These are phyloP conservation scores for Daldinia grandis DNA, from an alignment of 495 filamentous ascomycete species.

Conservation along the genomic window DNA sequence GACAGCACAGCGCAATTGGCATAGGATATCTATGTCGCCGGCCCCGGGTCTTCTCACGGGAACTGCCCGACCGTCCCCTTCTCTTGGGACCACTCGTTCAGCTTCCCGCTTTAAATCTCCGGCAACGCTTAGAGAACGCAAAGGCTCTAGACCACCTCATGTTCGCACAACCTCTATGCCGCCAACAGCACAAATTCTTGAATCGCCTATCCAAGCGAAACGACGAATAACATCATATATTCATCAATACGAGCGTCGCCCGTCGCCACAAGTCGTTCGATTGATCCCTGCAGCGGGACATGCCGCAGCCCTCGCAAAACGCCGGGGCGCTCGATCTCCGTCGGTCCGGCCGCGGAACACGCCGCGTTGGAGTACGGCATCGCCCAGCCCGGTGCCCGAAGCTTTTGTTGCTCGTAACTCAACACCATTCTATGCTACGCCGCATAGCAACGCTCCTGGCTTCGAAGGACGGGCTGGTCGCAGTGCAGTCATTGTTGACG, in stretches of 20 bases:
- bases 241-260: slow-evolving; percentile 47
- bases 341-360: slow-evolving; percentile 55
- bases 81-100: slow-evolving; percentile 44
- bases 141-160: slow-evolving; percentile 51
- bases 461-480: slow-evolving; percentile 28
- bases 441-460: slow-evolving; percentile 59
- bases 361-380: slow-evolving; percentile 54
- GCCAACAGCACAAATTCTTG: slow-evolving; percentile 31
- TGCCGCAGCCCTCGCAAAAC: slow-evolving; percentile 42
- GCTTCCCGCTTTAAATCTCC: slow-evolving; percentile 50
- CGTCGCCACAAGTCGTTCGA: slow-evolving; percentile 48
- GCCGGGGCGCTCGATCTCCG: slow-evolving; percentile 53
- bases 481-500: slow-evolving; percentile 7
- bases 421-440: slow-evolving; percentile 64
- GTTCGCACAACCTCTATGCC: slow-evolving; percentile 61
- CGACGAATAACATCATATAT: slow-evolving; percentile 50
- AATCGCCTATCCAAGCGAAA: slow-evolving; percentile 49
- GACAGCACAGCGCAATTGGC: slow-evolving; percentile 46
- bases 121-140: slow-evolving; percentile 51
- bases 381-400: slow-evolving; percentile 49
- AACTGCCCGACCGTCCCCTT: slow-evolving; percentile 19
- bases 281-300: slow-evolving; percentile 17
- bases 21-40: slow-evolving; percentile 48
- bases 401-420: slow-evolving; percentile 45
- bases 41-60: slow-evolving; percentile 49